Evolutionary conservation across 2,329 filamentous ascomycete species (phyloP), one percentile per base, ranked within the genome.

Genomic region (Talaromyces islandicus): DNA sequence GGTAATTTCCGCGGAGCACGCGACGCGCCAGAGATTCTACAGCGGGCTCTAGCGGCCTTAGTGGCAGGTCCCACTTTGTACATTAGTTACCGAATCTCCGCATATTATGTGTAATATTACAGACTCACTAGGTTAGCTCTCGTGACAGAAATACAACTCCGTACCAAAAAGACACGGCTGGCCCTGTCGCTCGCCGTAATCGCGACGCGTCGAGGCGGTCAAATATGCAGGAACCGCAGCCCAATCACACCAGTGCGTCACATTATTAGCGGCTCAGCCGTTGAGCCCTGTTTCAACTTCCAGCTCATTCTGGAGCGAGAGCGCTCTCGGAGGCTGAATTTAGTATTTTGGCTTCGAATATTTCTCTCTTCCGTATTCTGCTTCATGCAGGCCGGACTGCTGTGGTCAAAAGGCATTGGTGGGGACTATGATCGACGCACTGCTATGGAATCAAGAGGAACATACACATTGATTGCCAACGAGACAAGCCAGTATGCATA

Each of bases 371-470:
- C 32, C 12, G 11, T 46, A 21, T 24, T 46, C 19, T 5, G 43
- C 43, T 46, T 12, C 43, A 46, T 46, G 43, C 43, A 46, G 17
- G 17, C 19, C 9, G 19, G 43, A 46, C 60, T 58, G 25, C 46
- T 59, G 50, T 61, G 43, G 35, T 29, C 27, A 32, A n/a, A n/a
- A n/a, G 60, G 56, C 14, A 62, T 6, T 52, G 60, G 54, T 58
- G 58, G 54, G 59, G 58, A 41, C 53, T 32, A 25, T 48, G 51
- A 29, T 54, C 54, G 48, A 57, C 46, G 29, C 51, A 58, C 50
- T 58, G 59, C 59, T 30, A 55, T 61, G 59, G 57, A 55, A 57
- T 30, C 38, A 52, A 19, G 21, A 12, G 46, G 38, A 59, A 56
- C 53, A 38, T 41, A 43, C 30, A 43, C 25, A 51, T 60, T 46